Conservation (phyloP, 768 basidiomycete genomes). For the Mycena polygramma region DNA sequence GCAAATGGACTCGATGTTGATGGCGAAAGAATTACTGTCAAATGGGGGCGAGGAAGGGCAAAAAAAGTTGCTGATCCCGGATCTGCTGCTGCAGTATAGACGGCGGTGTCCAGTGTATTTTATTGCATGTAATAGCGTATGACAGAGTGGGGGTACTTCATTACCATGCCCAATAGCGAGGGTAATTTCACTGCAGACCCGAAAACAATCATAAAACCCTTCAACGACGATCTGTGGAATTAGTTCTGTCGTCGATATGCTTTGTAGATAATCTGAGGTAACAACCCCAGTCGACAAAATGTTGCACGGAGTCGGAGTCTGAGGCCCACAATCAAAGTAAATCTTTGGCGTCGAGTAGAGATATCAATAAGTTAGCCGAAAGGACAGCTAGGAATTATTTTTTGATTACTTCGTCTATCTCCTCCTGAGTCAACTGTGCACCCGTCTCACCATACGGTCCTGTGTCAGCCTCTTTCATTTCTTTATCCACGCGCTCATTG, state of each 20-base stretch:
- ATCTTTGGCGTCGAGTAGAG: too few species aligned
- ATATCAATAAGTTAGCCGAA: background rate
- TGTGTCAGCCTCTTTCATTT: constrained; percentile 46
- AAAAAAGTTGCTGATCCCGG: constrained; percentile 51
- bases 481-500: constrained; percentile 50
- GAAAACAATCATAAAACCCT: constrained; percentile 49
- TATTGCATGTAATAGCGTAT: constrained; percentile 6
- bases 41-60: constrained; percentile 87
- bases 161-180: constrained; percentile 25
- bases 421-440: constrained; percentile 35
- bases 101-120: constrained; percentile 9
- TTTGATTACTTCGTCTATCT: constrained; percentile 33
- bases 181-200: constrained; percentile 25
- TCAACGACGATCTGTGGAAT: constrained; percentile 53
- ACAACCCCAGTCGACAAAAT: constrained; percentile 65
- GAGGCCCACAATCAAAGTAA: too few species aligned
- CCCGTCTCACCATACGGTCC: constrained; percentile 38
- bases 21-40: constrained; percentile 77
- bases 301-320: constrained; percentile 69
- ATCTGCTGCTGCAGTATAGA: constrained; percentile 25
- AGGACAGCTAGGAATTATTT: background rate
- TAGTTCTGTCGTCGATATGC: too few species aligned
- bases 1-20: constrained; percentile 92
- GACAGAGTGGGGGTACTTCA: background rate
- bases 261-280: constrained; percentile 57